Conservation (phyloP, 2,329 filamentous ascomycete genomes). For the Xylaria sp. region DNA sequence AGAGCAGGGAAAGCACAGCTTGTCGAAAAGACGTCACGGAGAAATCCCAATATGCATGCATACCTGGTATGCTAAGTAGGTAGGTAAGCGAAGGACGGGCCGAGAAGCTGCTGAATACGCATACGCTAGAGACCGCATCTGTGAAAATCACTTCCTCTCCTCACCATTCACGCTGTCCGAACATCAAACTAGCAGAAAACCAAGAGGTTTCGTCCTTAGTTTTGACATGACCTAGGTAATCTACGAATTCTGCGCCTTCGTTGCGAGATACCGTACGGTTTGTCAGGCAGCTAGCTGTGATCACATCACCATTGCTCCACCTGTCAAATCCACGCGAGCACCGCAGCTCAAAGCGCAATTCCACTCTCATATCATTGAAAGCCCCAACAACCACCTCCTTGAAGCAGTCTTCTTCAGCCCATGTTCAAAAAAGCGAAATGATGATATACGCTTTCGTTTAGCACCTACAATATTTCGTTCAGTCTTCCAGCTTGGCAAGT, state of each 20-base stretch:
- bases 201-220: neutral
- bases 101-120: neutral
- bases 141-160: neutral
- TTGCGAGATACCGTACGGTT: neutral
- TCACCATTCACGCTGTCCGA: slow-evolving; percentile 11
- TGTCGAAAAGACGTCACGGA: no score
- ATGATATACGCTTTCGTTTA: neutral
- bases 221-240: neutral
- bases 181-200: neutral
- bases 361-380: neutral
- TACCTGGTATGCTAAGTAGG: neutral
- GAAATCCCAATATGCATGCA: neutral
- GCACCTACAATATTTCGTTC: neutral
- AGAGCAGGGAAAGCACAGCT: no score
- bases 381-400: neutral
- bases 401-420: neutral
- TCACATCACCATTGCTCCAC: neutral
- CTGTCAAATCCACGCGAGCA: neutral
- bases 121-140: neutral
- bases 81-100: neutral
- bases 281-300: neutral
- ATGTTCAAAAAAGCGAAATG: neutral
- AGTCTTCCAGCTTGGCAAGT: slow-evolving; percentile 23
- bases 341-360: neutral
- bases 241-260: neutral